A percentile compares a stretch with the other conserved stretches of the same genome.
Evolutionary conservation across 306 rosid genomes (phyloP).

Genomic region (Begonia peltatifolia): DNA sequence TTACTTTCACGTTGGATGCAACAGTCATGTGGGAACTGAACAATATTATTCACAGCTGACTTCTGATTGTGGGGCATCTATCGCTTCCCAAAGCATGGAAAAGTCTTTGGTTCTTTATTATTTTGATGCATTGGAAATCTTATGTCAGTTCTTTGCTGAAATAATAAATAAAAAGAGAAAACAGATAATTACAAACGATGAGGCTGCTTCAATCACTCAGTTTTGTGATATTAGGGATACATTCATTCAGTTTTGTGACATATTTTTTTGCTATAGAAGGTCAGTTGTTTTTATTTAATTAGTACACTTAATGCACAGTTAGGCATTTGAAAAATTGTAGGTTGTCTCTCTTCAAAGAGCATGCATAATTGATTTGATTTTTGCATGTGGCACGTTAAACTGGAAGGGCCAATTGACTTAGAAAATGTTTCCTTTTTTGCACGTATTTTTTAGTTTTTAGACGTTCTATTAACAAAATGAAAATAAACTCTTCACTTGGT

Average conservation of each 20-base stretch:
- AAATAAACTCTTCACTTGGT: no score
- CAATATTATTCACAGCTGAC: slow-evolving; percentile 13
- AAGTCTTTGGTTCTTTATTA: slow-evolving; percentile 22
- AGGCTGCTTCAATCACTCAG: slow-evolving; percentile 22
- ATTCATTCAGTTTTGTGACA: slow-evolving; percentile 44
- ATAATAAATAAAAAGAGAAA: slow-evolving; percentile 50
- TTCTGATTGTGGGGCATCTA: slow-evolving; percentile 14
- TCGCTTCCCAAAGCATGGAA: slow-evolving; percentile 8
- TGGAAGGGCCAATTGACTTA: no score
- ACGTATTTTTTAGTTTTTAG: no score
- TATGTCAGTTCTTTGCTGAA: slow-evolving; percentile 58
- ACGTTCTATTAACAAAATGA: no score
- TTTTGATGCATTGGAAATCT: slow-evolving; percentile 42
- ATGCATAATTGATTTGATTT: no score
- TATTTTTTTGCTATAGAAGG: slow-evolving; percentile 26
- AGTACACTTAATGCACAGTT: no score
- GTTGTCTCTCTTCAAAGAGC: no score
- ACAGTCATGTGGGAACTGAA: neutral
- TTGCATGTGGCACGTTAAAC: no score
- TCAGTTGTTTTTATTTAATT: no score
- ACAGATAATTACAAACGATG: slow-evolving; percentile 32
- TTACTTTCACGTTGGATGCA: slow-evolving; percentile 25
- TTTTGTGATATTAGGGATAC: slow-evolving; percentile 36
- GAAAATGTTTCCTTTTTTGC: no score
- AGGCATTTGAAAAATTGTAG: no score